Conservation (phyloP, 108 stramenopile genomes). For the Nannochloropsis oceanica region DNA sequence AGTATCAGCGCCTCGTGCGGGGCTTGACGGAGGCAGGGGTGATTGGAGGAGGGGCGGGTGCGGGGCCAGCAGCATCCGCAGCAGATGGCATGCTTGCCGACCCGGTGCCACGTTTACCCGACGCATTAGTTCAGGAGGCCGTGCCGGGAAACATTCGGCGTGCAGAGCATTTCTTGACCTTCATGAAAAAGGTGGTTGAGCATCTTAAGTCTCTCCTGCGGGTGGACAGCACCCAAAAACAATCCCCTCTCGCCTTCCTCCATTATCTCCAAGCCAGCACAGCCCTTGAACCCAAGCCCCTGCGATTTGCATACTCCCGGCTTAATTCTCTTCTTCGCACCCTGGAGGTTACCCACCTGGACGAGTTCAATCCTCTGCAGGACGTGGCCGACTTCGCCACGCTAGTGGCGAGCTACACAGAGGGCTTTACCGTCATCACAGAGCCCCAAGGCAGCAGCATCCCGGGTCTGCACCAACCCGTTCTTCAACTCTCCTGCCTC, state of each 20-base stretch:
- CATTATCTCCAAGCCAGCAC: constrained; percentile 66
- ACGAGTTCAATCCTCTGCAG: constrained; percentile 45
- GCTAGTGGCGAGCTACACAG: constrained; percentile 78
- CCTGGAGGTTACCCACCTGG: constrained; percentile 64
- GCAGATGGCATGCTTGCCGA: constrained; percentile 25
- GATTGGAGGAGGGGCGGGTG: not conserved
- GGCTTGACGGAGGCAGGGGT: constrained; percentile 19
- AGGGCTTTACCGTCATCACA: constrained; percentile 94
- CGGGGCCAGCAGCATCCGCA: not conserved
- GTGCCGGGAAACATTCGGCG: constrained; percentile 96
- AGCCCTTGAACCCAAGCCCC: constrained; percentile 74
- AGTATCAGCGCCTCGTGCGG: constrained; percentile 63
- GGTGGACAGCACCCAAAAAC: not conserved
- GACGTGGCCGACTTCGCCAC: constrained; percentile 88
- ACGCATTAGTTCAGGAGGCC: constrained; percentile 55
- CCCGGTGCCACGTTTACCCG: constrained; percentile 27
- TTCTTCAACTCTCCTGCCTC: constrained; percentile 79
- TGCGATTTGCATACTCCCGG: constrained; percentile 84
- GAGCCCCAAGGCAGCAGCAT: constrained; percentile 53
- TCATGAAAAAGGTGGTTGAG: constrained; percentile 75
- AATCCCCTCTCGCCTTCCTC: not conserved
- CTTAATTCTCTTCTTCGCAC: constrained; percentile 67
- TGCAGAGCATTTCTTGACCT: constrained; percentile 91
- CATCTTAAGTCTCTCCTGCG: not conserved
- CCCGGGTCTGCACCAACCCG: constrained; percentile 14